A percentile compares a stretch with the other conserved stretches of the same genome.
Evolutionary conservation across 257 asterid species (phyloP).

Genomic region (Jacaranda copaia): DNA sequence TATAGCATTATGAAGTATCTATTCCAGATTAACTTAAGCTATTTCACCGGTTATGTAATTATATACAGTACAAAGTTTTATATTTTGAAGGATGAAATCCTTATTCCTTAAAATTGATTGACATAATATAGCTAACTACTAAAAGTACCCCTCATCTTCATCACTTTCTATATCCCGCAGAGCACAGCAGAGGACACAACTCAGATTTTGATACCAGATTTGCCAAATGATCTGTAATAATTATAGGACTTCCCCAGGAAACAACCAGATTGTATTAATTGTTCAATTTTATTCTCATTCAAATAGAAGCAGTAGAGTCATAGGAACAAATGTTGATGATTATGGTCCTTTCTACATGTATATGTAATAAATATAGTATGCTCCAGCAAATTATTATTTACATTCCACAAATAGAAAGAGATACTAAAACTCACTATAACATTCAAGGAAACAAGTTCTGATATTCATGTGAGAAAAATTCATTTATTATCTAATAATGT

Average conservation of each 20-base stretch:
- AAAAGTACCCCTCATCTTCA: not conserved
- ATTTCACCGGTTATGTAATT: not conserved
- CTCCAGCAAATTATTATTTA: not conserved
- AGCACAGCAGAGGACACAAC: not conserved
- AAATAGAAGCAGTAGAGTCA: conserved; percentile 1
- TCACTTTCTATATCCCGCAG: not conserved
- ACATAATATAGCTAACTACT: not conserved
- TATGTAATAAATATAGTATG: not conserved
- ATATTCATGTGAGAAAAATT: not conserved
- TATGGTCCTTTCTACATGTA: not conserved
- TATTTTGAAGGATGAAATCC: not conserved
- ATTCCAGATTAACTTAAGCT: not conserved
- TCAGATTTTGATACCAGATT: not conserved
- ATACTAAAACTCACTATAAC: not conserved
- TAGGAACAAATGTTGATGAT: not conserved
- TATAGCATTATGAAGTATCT: not conserved
- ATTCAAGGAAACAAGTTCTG: not conserved
- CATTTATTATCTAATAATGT: not conserved
- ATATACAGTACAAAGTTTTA: not conserved
- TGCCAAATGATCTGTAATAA: not conserved
- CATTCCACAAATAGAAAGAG: not conserved
- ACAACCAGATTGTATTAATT: not conserved
- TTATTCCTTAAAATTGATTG: not conserved
- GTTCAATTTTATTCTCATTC: not conserved
- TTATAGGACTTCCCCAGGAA: not conserved